Conservation (phyloP, 2,329 filamentous ascomycete genomes). For the Nannizziopsis barbatae region DNA sequence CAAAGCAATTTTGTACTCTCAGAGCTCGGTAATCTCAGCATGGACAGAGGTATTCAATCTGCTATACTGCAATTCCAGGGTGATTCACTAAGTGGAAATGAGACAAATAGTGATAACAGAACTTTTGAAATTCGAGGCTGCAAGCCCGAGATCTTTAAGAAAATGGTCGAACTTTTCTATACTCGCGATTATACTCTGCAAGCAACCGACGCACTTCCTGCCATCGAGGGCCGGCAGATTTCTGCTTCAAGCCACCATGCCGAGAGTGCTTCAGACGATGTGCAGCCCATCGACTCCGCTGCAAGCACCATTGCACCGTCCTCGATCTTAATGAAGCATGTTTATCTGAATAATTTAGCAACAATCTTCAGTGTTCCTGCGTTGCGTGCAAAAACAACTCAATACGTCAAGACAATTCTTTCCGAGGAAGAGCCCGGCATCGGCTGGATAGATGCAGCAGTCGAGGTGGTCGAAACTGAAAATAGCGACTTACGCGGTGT, state of each 20-base stretch:
- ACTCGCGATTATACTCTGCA: not conserved
- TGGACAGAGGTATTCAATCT: too few relatives aligned
- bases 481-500: constrained; percentile 8
- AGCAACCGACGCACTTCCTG: not conserved
- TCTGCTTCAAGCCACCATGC: not conserved
- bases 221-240: not conserved
- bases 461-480: not conserved
- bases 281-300: not conserved
- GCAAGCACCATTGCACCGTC: too few relatives aligned
- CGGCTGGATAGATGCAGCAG: constrained; percentile 1
- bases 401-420: constrained; percentile 6
- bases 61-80: too few relatives aligned
- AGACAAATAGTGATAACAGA: too few relatives aligned
- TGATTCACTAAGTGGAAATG: too few relatives aligned
- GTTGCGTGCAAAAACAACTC: constrained; percentile 8
- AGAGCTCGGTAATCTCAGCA: too few relatives aligned
- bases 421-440: not conserved
- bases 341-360: constrained; percentile 12
- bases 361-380: constrained; percentile 13
- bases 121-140: not conserved
- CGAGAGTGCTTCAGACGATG: not conserved
- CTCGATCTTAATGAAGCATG: not conserved
- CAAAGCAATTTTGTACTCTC: too few relatives aligned
- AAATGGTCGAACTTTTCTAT: not conserved
- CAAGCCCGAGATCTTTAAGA: not conserved